Evolutionary conservation across 2,329 filamentous ascomycete species (phyloP), one percentile per base, ranked within the genome.

Genomic region (Cercospora citrullina): DNA sequence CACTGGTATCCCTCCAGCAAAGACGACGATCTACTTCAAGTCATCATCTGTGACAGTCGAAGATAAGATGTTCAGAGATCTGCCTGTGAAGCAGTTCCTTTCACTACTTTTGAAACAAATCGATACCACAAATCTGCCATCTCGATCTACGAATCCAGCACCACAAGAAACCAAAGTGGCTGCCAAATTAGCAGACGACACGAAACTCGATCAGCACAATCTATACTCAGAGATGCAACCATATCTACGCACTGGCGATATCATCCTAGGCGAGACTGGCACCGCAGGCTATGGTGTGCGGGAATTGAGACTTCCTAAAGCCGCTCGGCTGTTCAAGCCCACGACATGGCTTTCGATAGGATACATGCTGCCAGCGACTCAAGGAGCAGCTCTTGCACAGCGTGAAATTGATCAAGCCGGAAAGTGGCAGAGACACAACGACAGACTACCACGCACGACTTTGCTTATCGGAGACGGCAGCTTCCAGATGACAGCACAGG

Each of bases 271-370:
- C 0, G 93, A 96, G 79, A 96, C 93, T 2, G 93, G 93, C 45
- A 97, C 93, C 0, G 85, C 92, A 67, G 94, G 93, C 80, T 95
- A 96, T 78, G 93, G 93, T 65, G 92, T 96, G 73, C 93, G 91
- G 87, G 91, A 94, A 68, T 93, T 92, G 5, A 87, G 87, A 48
- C 94, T 96, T 81, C 93, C 93, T 0, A 78, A 83, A 3, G 85
- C 86, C 16, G 90, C 94, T 14, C 92, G 87, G 6, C 91, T 91
- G 18, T 87, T 96, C 74, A 92, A 87, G 61, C 92, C 95, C 77
- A 90, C 91, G 1, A 87, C 96, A 10, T 90, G 88, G 88, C 87
- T 87, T 42, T 87, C 84, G 57, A 90, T 90, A 71, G 89, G 89
- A 0, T 90, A 89, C 74, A 87, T 87, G 1, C 85, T 89, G 4